phyloP scores from a whole-genome alignment of 2,329 filamentous ascomycete genomes.

The Sclerotinia sclerotiorum region DNA sequence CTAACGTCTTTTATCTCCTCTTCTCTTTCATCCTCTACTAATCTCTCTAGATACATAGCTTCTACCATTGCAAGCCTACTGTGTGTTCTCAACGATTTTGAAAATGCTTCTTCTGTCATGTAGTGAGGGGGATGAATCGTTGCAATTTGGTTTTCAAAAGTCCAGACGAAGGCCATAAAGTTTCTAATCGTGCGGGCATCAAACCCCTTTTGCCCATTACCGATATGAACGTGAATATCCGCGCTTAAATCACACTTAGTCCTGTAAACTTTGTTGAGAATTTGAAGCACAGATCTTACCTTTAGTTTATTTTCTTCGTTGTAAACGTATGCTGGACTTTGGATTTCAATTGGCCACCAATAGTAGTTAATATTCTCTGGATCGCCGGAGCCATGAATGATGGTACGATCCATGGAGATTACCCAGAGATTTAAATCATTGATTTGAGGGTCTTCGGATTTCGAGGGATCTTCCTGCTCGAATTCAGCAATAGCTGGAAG shows the following conservation, averaged over 20 bases:
- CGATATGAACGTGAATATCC: conserved; percentile 13
- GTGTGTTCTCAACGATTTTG: background rate
- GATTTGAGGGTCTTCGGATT: background rate
- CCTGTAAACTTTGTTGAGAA: background rate
- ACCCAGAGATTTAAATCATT: background rate
- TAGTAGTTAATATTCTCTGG: background rate
- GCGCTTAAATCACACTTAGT: background rate
- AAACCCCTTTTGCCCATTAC: background rate
- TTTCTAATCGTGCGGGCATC: background rate
- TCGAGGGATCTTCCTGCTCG: background rate
- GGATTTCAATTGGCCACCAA: conserved; percentile 3
- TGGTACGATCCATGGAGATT: background rate
- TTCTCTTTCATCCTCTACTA: background rate
- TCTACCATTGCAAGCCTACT: background rate
- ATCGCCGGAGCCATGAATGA: background rate
- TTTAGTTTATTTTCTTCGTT: conserved; percentile 5
- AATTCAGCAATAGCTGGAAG: background rate
- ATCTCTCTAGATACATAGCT: no score
- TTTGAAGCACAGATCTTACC: conserved; percentile 6
- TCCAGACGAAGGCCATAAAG: conserved; percentile 1
- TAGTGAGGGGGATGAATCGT: conserved; percentile 4
- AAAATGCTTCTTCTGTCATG: background rate
- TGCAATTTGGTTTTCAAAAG: conserved; percentile 18
- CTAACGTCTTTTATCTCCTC: background rate
- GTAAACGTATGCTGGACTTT: conserved; percentile 6